Evolutionary conservation across 768 basidiomycete genomes (phyloP).

Genomic region (Boletus rubescentipes): DNA sequence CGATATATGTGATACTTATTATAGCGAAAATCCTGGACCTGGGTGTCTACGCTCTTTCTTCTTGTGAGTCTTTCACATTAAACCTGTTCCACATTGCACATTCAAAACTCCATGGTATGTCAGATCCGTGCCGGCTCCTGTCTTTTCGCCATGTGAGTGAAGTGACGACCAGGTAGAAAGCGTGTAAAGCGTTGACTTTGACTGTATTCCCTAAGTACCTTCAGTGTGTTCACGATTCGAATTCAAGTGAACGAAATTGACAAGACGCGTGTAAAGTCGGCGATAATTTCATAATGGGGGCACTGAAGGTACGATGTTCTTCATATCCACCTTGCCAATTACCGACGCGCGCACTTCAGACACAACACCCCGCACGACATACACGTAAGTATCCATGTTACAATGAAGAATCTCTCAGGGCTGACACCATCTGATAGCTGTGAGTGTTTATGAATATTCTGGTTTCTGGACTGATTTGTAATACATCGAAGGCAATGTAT

Average conservation of each 20-base stretch:
- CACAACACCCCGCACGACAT: neutral
- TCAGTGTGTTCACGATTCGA: neutral
- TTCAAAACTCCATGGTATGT: neutral
- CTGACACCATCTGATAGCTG: neutral
- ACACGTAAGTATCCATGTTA: neutral
- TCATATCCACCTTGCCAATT: neutral
- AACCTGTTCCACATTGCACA: too few species aligned
- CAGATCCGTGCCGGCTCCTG: conserved; percentile 1
- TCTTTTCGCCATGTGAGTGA: neutral
- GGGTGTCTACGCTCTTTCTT: conserved; percentile 4
- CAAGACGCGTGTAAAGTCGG: neutral
- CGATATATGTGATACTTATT: neutral
- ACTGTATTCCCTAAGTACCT: neutral
- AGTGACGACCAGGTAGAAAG: neutral
- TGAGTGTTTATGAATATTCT: neutral
- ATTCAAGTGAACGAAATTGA: neutral
- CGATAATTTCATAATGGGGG: neutral
- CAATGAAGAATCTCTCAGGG: neutral
- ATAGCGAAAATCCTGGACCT: neutral
- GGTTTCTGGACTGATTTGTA: neutral
- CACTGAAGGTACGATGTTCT: neutral
- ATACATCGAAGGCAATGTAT: neutral
- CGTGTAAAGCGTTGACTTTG: neutral
- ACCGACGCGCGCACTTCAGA: neutral
- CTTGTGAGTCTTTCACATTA: neutral